Evolutionary conservation across 768 basidiomycete genomes (phyloP).

Genomic region (Epithele typhae): DNA sequence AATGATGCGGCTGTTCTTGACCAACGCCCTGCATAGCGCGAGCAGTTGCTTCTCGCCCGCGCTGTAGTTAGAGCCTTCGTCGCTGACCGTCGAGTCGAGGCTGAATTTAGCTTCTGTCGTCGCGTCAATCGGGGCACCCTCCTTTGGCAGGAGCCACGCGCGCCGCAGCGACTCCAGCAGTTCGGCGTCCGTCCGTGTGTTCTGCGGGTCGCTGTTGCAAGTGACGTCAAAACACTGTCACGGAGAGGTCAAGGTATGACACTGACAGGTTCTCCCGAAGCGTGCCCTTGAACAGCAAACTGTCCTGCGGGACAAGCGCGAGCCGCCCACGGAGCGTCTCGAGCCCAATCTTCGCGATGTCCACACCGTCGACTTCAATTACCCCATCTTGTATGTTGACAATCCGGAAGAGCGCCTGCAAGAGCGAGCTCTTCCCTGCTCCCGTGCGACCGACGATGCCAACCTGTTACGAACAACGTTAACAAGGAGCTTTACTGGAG

Average conservation of each 20-base stretch:
- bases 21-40: constrained; percentile 75
- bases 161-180: constrained; percentile 54
- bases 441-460: constrained; percentile 51
- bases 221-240: too few species aligned
- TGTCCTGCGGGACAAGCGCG: constrained; percentile 70
- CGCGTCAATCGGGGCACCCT: constrained; percentile 39
- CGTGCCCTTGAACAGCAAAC: constrained; percentile 75
- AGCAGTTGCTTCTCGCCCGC: constrained; percentile 89
- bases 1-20: constrained; percentile 68
- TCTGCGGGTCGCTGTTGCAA: constrained; percentile 50
- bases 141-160: constrained; percentile 53
- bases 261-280: constrained; percentile 63
- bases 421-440: constrained; percentile 49
- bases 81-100: constrained; percentile 53
- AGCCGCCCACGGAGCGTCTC: constrained; percentile 48
- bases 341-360: constrained; percentile 52
- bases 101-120: constrained; percentile 60
- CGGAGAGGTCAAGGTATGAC: too few species aligned
- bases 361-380: constrained; percentile 54
- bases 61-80: constrained; percentile 52
- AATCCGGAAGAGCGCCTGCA: constrained; percentile 36
- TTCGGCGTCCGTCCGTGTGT: constrained; percentile 45
- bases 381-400: constrained; percentile 56
- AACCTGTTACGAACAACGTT: constrained; percentile 21
- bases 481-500: too few species aligned